Percentiles rank a stretch among this genome's conserved stretches.
Conservation (phyloP, 2,329 filamentous ascomycete species). For the Venturia oleaginea region DNA sequence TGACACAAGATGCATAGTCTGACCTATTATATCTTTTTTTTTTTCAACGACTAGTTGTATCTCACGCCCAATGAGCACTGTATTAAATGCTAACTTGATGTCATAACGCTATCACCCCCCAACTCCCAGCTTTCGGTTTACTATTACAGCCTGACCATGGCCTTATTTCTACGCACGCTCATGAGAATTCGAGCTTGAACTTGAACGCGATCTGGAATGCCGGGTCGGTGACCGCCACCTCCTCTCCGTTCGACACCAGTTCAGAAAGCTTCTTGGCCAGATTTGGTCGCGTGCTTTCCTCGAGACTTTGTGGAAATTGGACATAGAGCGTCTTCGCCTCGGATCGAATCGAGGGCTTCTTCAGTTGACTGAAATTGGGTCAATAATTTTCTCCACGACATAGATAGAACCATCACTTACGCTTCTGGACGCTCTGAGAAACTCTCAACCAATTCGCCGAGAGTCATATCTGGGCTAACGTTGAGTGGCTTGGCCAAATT, state of each 20-base stretch:
- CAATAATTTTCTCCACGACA: conserved; percentile 14
- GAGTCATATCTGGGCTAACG: conserved; percentile 60
- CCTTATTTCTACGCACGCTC: neutral
- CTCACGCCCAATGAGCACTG: neutral
- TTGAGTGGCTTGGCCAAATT: conserved; percentile 67
- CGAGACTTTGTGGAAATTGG: conserved; percentile 70
- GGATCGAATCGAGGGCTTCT: conserved; percentile 78
- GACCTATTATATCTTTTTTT: neutral
- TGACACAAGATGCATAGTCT: neutral
- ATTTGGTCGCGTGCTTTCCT: conserved; percentile 77
- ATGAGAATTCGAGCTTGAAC: conserved; percentile 44
- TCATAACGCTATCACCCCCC: neutral
- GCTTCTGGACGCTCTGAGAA: conserved; percentile 76
- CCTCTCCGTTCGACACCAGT: conserved; percentile 70
- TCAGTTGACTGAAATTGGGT: conserved; percentile 56
- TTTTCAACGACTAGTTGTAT: neutral
- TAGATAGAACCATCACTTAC: conserved; percentile 21
- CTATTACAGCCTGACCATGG: neutral
- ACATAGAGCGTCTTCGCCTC: conserved; percentile 85
- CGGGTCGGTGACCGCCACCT: conserved; percentile 88
- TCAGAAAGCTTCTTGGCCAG: conserved; percentile 68
- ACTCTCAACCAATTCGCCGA: conserved; percentile 78
- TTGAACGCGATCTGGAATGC: conserved; percentile 68
- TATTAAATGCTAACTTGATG: neutral
- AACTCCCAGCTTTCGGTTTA: neutral